Base-by-base conservation (phyloP, 148 eudicot species). In the Suaeda aralocaspica region DNA sequence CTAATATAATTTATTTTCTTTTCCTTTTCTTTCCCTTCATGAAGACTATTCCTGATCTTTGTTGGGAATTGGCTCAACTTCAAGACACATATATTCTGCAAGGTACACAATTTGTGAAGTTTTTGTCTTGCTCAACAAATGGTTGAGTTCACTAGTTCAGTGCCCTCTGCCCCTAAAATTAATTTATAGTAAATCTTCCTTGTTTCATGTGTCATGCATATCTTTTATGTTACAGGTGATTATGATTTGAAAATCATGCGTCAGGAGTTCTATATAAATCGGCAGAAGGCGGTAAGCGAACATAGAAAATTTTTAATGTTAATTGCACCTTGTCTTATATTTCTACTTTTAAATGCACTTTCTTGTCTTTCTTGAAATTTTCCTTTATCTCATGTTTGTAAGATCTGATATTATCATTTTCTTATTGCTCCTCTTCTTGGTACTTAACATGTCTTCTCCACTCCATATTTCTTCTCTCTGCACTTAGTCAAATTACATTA, bases 231-330 rank as follows among this genome's bases (percentile, higher is more conserved):
- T 83, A 55, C 58, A 94, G 99, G 99, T 82, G 99, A 94, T 75
- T 94, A 94, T 79, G 99, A 94, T 86, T 76, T 94, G 34, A 94
- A 89, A 87, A 96, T 94, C 82, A 91, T 94, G 99, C 97, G 96
- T 56, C 99, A 94, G 76, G 99, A 94, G 69, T 87, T 78, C 72
- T 94, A 94, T 77, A 89, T 94, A 68, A 85, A 70, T 81, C 90
- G 91, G 66, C 99, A 94, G 78, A 94, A 94, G 76, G 83, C 78
- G 86, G 99, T 94, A 89, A 58, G 96, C 56, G 14, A 52, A 16
- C 19, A 25, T 73, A 3, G 31, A 44, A 25, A 55, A 16, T 66
- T 51, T 29, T 39, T 59, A 45, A n/a, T 1, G 12, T 24, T 22
- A 46, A 14, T 12, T 15, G 19, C 22, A n/a, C 9, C 46, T 62